These are phyloP conservation scores for Penicillium carneum DNA, from an alignment of 2,329 filamentous ascomycete species.

Conservation along the genomic window DNA sequence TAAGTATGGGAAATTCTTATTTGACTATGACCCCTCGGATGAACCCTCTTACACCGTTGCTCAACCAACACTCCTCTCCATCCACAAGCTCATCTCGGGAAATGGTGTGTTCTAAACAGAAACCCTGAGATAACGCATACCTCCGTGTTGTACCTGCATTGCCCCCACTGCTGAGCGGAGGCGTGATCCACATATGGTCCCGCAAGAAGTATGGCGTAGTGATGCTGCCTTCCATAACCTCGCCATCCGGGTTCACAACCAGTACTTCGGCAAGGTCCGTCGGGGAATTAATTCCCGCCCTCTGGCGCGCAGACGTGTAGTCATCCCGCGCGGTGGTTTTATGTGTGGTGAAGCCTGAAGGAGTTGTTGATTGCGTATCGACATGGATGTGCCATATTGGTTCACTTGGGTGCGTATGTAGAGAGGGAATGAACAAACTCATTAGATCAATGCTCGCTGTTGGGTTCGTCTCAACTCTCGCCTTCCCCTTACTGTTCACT, in stretches of 20 bases:
- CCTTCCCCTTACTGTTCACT: constrained; percentile 41
- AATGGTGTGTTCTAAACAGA: constrained; percentile 72
- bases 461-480: constrained; percentile 44
- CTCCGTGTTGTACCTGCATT: constrained; percentile 82
- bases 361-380: constrained; percentile 60
- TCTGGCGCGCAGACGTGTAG: constrained; percentile 73
- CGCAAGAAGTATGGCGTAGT: constrained; percentile 85
- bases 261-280: constrained; percentile 72
- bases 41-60: constrained; percentile 86
- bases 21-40: constrained; percentile 50
- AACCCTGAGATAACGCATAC: constrained; percentile 75
- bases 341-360: constrained; percentile 75
- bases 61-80: constrained; percentile 85
- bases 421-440: constrained; percentile 39
- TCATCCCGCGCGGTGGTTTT: constrained; percentile 80
- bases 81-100: constrained; percentile 66
- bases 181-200: constrained; percentile 19
- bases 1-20: background rate
- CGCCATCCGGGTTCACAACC: constrained; percentile 68
- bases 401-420: constrained; percentile 17
- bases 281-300: constrained; percentile 61
- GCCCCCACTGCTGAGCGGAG: constrained; percentile 71
- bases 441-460: constrained; percentile 36
- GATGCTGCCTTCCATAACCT: constrained; percentile 84
- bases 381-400: constrained; percentile 59